Evolutionary conservation across 1,284 basidiomycete species (phyloP), one percentile per base, ranked within the genome.

Genomic region (Megacollybia platyphylla): DNA sequence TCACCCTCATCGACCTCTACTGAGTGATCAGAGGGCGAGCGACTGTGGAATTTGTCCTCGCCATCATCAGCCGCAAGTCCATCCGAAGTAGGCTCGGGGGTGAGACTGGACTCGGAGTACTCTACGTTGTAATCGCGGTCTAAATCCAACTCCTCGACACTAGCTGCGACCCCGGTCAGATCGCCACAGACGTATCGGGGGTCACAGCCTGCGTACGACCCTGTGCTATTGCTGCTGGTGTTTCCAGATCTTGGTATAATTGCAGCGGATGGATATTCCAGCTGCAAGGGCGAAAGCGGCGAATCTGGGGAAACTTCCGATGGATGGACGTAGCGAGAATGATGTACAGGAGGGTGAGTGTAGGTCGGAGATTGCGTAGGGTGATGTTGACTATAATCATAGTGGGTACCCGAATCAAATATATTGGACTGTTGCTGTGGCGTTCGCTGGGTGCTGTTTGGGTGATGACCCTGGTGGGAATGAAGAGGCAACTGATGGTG

Each of bases 161-260:
- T 5, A 24, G 20, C 5, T 24, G 20, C 20, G 41, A 42, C 11
- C 4, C n/a, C 46, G 32, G 41, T 37, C 2, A 42, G 46, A 28
- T 34, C 35, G 17, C 40, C 36, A n/a, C 18, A 15, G 32, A 45
- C 44, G 10, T 27, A 45, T 3, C 31, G 43, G 3, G 42, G 42
- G 34, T 44, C 37, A 24, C 42, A 44, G 13, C 42, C 42, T 4
- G 35, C 11, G 20, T 44, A 37, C 6, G 30, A 10, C 18, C 24
- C 10, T 2, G 10, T n/a, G 11, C 4, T 8, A 18, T 13, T 20
- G 18, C 36, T 20, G 36, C 36, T 38, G 4, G 13, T 5, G 36
- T 38, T 3, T 38, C 36, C 10, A 5, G 36, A 13, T 11, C 15
- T 13, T 4, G 13, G 20, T 4, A 11, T 3, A 38, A 4, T 10